Evolutionary conservation across 129 eudicot species (phyloP).

Genomic region (Dittrichia graveolens): DNA sequence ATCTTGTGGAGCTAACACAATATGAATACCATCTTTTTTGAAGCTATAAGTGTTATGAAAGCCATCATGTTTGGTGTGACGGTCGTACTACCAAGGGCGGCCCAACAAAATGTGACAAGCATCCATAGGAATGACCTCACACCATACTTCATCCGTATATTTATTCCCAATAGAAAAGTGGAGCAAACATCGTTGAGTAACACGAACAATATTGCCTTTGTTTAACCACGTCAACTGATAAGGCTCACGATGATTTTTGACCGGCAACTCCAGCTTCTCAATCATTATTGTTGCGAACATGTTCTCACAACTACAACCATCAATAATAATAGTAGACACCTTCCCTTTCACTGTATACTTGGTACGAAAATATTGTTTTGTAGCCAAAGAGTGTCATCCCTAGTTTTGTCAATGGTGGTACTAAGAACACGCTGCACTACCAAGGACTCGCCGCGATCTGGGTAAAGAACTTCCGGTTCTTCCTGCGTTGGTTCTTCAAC

Average conservation of each 20-base stretch:
- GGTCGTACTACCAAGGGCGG: no score
- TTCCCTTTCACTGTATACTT: not conserved
- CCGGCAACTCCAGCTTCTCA: not conserved
- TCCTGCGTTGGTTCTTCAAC: not conserved
- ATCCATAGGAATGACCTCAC: not conserved
- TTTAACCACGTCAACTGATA: constrained; percentile 5
- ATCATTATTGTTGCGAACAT: not conserved
- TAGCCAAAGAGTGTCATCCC: not conserved
- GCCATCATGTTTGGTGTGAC: no score
- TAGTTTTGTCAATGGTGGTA: not conserved
- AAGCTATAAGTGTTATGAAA: no score
- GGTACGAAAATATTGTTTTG: not conserved
- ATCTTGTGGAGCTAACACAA: no score
- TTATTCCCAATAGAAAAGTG: no score
- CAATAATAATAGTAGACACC: not conserved
- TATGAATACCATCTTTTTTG: no score
- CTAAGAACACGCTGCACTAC: not conserved
- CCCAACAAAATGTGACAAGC: no score
- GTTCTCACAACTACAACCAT: not conserved
- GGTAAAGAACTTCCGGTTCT: not conserved
- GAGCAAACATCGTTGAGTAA: not conserved
- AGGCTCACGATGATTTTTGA: not conserved
- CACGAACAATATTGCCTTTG: not conserved
- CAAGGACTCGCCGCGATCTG: not conserved
- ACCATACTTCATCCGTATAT: not conserved